Base-by-base conservation (phyloP, 176 grass and related monocot species). In the Leersia perrieri region DNA sequence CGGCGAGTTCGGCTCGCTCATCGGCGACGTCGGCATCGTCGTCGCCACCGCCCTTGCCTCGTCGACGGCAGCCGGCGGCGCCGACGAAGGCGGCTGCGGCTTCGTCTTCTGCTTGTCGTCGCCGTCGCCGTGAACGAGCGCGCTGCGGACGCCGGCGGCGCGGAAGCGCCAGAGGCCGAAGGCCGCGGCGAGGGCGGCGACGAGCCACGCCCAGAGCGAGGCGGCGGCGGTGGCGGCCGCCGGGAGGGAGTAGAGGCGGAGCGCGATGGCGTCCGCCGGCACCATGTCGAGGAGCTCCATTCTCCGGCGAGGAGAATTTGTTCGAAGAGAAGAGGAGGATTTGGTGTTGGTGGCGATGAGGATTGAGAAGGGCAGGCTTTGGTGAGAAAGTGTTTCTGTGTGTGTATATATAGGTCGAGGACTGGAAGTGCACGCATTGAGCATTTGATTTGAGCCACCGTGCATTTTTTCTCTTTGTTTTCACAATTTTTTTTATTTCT, bases 261-360 rank as follows among this genome's bases (percentile, higher is more conserved):
- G 44, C 7, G 63, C 86, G 7, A 87, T 80, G 72, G 86, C 76
- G 4, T 87, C 86, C 49, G 84, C 55, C 60, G 83, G 89, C 57
- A 82, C 88, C 73, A 89, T 62, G 68, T 84, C 73, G 63, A 94
- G 86, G 71, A 89, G 83, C 77, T 91, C 86, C 92, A 94, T 94
- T 76, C 8, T 34, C 70, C 51, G 23, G 8, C 5, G 39, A 6
- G 76, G 28, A 9, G 51, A 34, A 71, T 53, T 84, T 63, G 73
- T 78, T 77, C 66, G 22, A 45, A 35, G 47, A 31, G 76, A 45
- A 29, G 58, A 63, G 25, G 49, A 53, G 29, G 55, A 66, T 64
- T 82, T 53, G 76, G 36, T 62, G 35, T 25, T 64, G 61, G 30
- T 44, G 66, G 35, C 12, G 42, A 20, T 51, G 47, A 20, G 11